Conservation (phyloP, 805 yeast species). For the Pichia phayaonensis region DNA sequence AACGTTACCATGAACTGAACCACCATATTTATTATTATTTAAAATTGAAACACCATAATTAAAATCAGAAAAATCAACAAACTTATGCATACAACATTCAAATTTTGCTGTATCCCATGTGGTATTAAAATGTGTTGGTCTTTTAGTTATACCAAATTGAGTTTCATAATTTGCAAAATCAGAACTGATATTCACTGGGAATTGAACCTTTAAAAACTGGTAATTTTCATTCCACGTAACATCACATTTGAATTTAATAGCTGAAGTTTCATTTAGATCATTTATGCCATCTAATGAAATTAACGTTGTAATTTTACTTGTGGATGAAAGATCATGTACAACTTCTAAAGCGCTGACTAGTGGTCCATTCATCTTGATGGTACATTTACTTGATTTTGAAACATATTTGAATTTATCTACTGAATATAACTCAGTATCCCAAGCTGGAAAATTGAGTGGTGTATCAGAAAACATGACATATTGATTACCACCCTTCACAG, state of each 20-base stretch:
- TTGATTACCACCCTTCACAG: conserved; percentile 66
- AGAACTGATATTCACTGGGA: conserved; percentile 75
- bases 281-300: conserved; percentile 59
- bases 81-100: conserved; percentile 91
- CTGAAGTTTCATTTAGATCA: conserved; percentile 29
- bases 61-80: conserved; percentile 83
- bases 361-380: conserved; percentile 42
- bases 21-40: conserved; percentile 87
- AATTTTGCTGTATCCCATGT: conserved; percentile 96
- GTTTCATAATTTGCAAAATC: conserved; percentile 87
- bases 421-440: conserved; percentile 95
- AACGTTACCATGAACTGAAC: conserved; percentile 84
- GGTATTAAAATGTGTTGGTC: conserved; percentile 94
- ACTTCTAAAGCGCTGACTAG: conserved; percentile 58
- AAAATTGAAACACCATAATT: conserved; percentile 80
- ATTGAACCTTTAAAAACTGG: conserved; percentile 88
- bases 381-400: conserved; percentile 31
- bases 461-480: conserved; percentile 79
- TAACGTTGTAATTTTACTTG: conserved; percentile 54
- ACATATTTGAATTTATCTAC: conserved; percentile 60
- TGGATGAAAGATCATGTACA: conserved; percentile 48
- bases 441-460: conserved; percentile 88
- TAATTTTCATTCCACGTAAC: conserved; percentile 87
- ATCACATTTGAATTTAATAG: conserved; percentile 44
- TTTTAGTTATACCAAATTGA: conserved; percentile 82